Conservation (phyloP, 2,329 filamentous ascomycete species). For the Venturia pyrina region DNA sequence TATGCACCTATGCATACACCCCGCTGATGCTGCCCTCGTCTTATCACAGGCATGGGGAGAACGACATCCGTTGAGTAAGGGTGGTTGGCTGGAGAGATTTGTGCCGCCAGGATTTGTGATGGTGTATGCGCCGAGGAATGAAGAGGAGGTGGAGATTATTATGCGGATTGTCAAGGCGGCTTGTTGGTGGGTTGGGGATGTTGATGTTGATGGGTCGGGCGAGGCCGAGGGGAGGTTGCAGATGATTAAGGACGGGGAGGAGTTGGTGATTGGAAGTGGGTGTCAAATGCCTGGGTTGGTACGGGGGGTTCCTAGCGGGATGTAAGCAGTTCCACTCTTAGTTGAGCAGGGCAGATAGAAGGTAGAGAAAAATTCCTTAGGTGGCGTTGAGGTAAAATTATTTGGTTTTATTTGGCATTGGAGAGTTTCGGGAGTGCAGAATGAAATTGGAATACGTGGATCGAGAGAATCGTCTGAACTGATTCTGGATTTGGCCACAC, state of each 20-base stretch:
- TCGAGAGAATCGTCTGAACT: not conserved
- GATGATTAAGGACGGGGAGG: not conserved
- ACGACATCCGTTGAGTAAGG: constrained; percentile 54
- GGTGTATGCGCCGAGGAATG: constrained; percentile 68
- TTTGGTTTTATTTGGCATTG: not conserved
- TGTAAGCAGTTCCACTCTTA: not conserved
- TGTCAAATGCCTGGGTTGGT: constrained; percentile 7
- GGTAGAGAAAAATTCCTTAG: not conserved
- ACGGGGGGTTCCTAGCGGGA: not conserved
- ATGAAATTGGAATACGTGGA: not conserved
- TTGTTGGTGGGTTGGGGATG: constrained; percentile 53
- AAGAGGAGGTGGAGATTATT: constrained; percentile 57
- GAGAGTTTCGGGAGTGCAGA: not conserved
- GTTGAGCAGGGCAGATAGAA: not conserved
- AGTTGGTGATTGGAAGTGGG: not conserved
- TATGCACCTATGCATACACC: constrained; percentile 72
- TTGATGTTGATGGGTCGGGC: constrained; percentile 20
- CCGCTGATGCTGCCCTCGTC: constrained; percentile 62
- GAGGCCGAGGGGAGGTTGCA: not conserved
- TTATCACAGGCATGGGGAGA: constrained; percentile 73
- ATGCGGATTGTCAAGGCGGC: constrained; percentile 63
- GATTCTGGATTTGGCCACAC: not conserved
- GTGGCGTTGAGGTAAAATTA: not conserved
- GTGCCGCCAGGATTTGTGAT: constrained; percentile 69
- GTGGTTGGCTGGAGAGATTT: constrained; percentile 54